Base-by-base conservation (phyloP, 108 stramenopile genomes). In the Nitzschia putrida region DNA sequence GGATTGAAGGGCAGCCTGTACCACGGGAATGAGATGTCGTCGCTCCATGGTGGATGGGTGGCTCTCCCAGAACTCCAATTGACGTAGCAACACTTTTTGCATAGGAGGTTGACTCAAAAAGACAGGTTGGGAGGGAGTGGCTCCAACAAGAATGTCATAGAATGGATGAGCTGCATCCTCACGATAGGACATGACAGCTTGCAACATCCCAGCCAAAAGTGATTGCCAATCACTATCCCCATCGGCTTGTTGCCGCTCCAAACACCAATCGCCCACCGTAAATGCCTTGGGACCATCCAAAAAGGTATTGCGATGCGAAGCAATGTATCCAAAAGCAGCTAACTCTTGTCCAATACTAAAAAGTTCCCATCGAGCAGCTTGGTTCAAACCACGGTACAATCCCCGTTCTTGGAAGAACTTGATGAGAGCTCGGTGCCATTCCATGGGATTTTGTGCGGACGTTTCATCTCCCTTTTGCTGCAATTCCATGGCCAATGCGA, bases 341-440 rank as follows among this genome's bases (percentile, higher is more conserved):
- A 82, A 37, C 59, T 82, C 76, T 67, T 82, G 81, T n/a, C 81
- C 81, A 37, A 82, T 77, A 3, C 73, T 66, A 25, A 82, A 49
- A 23, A 82, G 61, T 21, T 64, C 56, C 72, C 73, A 82, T 55
- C 68, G 66, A 7, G 43, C 58, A 37, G 23, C 24, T 37, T 54
- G 44, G 21, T 67, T 64, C 24, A 80, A 41, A 54, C 47, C 51
- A 21, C 71, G 60, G 37, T 77, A 77, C 20, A 82, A 29, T 9
- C 81, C 81, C 41, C 70, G 67, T 34, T 82, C 49, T 56, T 77
- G 70, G 2, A 77, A 40, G 16, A 74, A 44, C 14, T 66, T 49
- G 51, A 76, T 52, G 11, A 74, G 61, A 23, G 72, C 68, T 12
- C 29, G 22, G 34, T 82, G 81, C 76, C 81, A 82, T 73, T 82